Evolutionary conservation across 2,329 filamentous ascomycete species (phyloP), one percentile per base, ranked within the genome.

Genomic region (Penicillium glabrum): DNA sequence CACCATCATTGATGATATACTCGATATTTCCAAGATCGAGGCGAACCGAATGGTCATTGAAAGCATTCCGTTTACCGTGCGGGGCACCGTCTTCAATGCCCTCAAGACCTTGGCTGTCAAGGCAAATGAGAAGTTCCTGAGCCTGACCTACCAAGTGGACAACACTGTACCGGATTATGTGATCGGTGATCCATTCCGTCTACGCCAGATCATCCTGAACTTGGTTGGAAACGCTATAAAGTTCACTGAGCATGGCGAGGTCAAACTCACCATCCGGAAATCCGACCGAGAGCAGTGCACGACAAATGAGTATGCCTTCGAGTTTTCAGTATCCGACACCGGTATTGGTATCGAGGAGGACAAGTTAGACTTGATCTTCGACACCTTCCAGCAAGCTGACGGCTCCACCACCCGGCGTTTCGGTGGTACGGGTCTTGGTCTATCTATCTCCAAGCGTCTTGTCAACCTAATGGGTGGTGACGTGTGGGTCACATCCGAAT

Each of bases 171-270:
- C 93, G 4, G 93, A 98, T 73, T 93, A 96, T 72, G 92, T 98
- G 41, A 88, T 97, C 61, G 95, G 95, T 60, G 95, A 99, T 73
- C 96, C 93, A 1, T 98, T 97, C 88, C 89, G 95, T 75, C 80
- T 98, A 55, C 87, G 93, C 61, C 95, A 99, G 77, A 96, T 99
- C 67, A 97, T 98, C 61, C 84, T 98, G 56, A 99, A 99, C 76
- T 81, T 99, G 55, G 93, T 98, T 53, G 95, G 95, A 70, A 99
- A 99, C 69, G 93, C 95, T 54, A 97, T 99, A 82, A 99, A 99
- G 73, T 99, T 99, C 75, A 98, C 95, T 3, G 93, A 98, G 75
- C 89, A 96, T 68, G 95, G 95, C 60, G 92, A 96, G 74, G 95
- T 99, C 67, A 96, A 93, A 74, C 86, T 98, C 52, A 92, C 89